Percentiles rank a stretch among this genome's conserved stretches.
These are phyloP conservation scores for Pythium sukuiense DNA, from an alignment of 352 stramenopile genomes.

Conservation along the genomic window DNA sequence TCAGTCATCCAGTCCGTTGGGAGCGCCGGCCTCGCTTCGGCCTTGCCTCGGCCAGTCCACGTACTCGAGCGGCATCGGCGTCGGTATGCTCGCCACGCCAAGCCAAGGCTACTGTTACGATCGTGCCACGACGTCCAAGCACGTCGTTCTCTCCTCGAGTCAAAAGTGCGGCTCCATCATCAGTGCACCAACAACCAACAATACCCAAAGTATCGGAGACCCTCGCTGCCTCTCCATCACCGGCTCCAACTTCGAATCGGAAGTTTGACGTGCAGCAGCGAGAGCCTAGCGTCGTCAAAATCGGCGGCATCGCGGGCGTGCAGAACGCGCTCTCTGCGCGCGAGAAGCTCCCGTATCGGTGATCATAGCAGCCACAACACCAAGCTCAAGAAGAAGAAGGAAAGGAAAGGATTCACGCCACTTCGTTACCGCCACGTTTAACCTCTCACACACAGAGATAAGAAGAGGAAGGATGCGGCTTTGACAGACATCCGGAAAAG, in stretches of 20 bases:
- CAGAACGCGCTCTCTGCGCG: constrained; percentile 42
- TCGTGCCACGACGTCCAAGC: constrained; percentile 32
- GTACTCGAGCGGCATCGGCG: constrained; percentile 34
- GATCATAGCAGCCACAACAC: neutral
- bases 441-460: constrained; percentile 16
- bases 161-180: neutral
- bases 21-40: neutral
- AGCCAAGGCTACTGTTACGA: neutral
- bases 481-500: neutral
- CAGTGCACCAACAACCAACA: neutral
- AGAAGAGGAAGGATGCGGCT: neutral
- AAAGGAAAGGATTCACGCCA: constrained; percentile 20
- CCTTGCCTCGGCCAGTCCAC: constrained; percentile 23
- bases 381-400: neutral
- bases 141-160: constrained; percentile 45
- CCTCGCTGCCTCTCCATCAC: neutral
- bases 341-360: constrained; percentile 60
- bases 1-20: neutral
- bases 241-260: constrained; percentile 18
- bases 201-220: neutral
- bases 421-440: constrained; percentile 22
- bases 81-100: constrained; percentile 29
- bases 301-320: constrained; percentile 41
- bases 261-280: constrained; percentile 59
- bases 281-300: constrained; percentile 21